phyloP scores from a whole-genome alignment of 345 rosid species.

The Populus alba region DNA sequence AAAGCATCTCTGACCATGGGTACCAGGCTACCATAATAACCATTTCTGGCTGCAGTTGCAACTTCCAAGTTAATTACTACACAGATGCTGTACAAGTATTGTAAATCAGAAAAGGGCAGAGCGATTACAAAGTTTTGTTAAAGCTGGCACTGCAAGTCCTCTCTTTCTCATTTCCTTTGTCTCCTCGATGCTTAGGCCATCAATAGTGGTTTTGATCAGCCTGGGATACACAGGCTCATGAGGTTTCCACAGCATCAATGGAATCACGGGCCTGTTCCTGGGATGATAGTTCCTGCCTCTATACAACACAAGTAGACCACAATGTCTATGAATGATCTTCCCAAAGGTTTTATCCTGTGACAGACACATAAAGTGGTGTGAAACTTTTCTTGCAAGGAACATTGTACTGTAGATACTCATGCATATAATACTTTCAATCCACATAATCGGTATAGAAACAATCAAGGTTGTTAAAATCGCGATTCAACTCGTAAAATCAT shows the following conservation, averaged over 20 bases:
- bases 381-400: constrained; percentile 5
- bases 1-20: constrained; percentile 95
- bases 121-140: constrained; percentile 67
- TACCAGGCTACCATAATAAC: constrained; percentile 84
- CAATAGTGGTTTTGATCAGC: constrained; percentile 79
- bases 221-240: constrained; percentile 86
- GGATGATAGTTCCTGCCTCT: constrained; percentile 80
- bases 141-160: constrained; percentile 68
- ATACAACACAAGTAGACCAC: constrained; percentile 68
- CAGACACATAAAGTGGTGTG: constrained; percentile 1
- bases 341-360: constrained; percentile 69
- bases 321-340: constrained; percentile 68
- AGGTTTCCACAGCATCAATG: constrained; percentile 93
- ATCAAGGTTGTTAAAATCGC: background rate
- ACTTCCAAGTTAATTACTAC: constrained; percentile 14
- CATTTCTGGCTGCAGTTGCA: constrained; percentile 72
- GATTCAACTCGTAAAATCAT: too few relatives aligned
- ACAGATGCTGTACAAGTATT: background rate
- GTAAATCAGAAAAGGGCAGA: constrained; percentile 1
- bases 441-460: background rate
- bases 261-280: constrained; percentile 74
- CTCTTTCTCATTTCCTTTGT: constrained; percentile 84
- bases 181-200: constrained; percentile 73
- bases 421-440: background rate
- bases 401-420: background rate